Evolutionary conservation across 1,284 basidiomycete genomes (phyloP), one percentile per base, ranked within the genome.

Genomic region (Neotropicomus parvogracilis): DNA sequence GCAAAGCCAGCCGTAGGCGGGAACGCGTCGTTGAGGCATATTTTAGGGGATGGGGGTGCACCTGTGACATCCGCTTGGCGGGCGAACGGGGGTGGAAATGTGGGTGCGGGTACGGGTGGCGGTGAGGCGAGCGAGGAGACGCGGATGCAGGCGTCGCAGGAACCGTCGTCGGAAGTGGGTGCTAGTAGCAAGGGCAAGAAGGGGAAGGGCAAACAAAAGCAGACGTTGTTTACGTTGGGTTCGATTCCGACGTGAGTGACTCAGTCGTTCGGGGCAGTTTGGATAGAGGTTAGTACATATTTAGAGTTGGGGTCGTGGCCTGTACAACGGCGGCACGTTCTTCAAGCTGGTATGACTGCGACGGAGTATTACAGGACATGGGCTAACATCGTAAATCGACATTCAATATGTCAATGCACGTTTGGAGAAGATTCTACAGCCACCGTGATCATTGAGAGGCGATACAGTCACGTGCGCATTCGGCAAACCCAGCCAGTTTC

Each of bases 131-230:
- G 12, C 8, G 16, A 6, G 7, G 27, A 38, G 28, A 27, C n/a
- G 0, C 4, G 12, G 35, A 21, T n/a, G 8, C 33, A 20, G n/a
- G n/a, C 21, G 40, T 7, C 4, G 12, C 45, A 48, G 16, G 55
- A 46, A n/a, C n/a, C n/a, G 7, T 44, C 27, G 17, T 21, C 11
- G 20, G 57, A 53, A 13, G 21, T 54, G 17, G 60, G 54, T 21
- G 68, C 24, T 24, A 8, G 62, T 24, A 8, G 62, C 0, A 83
- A 77, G 54, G 81, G 81, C 56, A 89, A 84, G 75, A 91, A 90
- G 65, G 81, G 82, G 0, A 89, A 88, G 66, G 84, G 83, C 2
- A 92, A 91, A 65, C 78, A 83, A 64, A 92, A 92, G 68, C 88
- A 93, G 72, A 85, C 83, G 17, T 65, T 94, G 57, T 92, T 93